Evolutionary conservation across 345 rosid genomes (phyloP), one percentile per base, ranked within the genome.

Genomic region (Odontarrhena argentea): DNA sequence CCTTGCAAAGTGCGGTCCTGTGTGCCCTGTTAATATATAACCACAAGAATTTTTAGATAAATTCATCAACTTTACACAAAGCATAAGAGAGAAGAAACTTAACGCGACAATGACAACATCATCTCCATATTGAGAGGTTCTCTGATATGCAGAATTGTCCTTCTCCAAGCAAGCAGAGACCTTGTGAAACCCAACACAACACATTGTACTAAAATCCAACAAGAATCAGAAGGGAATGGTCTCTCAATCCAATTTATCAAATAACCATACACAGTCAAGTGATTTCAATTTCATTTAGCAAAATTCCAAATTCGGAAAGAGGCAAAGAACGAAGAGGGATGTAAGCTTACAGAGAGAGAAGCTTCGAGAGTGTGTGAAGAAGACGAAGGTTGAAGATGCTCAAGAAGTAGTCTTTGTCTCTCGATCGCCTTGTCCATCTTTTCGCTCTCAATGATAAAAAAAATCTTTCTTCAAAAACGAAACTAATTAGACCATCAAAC

Each of bases 31-130:
- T 9, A 4, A 50, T 63, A 22, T n/a, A 48, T 9, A 30, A 25
- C 8, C 14, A 48, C 3, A 55, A 48, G 10, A 69, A 60, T 41
- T 34, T 18, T 32, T 32, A 60, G 44, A 34, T 41, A 40, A 15
- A 14, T 7, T 4, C 35, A 44, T 50, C n/a, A 14, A 30, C 9
- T 24, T 28, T 52, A 5, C 12, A 34, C 1, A 61, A 67, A 59
- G 25, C 13, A 11, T 34, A 42, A 64, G 10, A 46, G 41, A 63
- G 28, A 22, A 64, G 66, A 66, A 64, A 32, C 85, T 87, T 84
- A 79, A 93, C 98, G 95, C 91, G 11, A 88, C 98, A 48, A 88
- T 83, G 60, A 90, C 98, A 54, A 88, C 87, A 72, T 93, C 97
- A 45, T 93, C 97, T 9, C 91, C 98, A 66, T 74, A 88, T 1